Evolutionary conservation across 306 rosid genomes (phyloP), one percentile per base, ranked within the genome.

Genomic region (Quercus robur): DNA sequence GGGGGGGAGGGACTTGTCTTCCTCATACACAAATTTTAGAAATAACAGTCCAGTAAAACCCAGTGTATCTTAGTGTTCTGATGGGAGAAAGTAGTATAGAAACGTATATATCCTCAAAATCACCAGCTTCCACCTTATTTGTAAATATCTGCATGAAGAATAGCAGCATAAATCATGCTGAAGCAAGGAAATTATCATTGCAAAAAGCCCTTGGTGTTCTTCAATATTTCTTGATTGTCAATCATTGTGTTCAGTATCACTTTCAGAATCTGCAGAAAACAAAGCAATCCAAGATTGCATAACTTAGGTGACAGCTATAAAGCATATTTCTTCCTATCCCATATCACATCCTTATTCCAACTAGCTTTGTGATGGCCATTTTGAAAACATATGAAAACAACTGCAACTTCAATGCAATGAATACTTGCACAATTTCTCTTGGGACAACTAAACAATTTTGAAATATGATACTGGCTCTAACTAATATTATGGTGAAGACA

Each of bases 161-260:
- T 7, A 56, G 9, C 62, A 18, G n/a, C 54, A 49, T 49, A 49
- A 49, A 49, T 49, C 54, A 49, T 49, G 54, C 13, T 49, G 54
- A 9, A 9, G 20, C 23, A 21, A 19, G 21, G 62, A 56, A 56
- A 56, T 2, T 8, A 21, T 19, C 23, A n/a, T 18, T 56, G 26
- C 62, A 7, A 56, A 56, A 56, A n/a, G 23, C 23, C n/a, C 62
- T 56, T 56, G 62, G 26, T 56, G 62, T 56, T 19, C 12, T n/a
- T n/a, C 26, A 3, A 56, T n/a, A 56, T n/a, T 19, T 49, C 54
- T 49, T 49, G 54, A 49, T 49, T 49, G n/a, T 92, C 86, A 90
- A 82, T 94, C 97, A 83, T 89, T 91, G 72, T 94, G 97, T 25
- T 91, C 91, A 31, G 90, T 91, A 80, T 94, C 98, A 26, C 85